Conservation (phyloP, 345 rosid species). For the Eutrema japonicum region DNA sequence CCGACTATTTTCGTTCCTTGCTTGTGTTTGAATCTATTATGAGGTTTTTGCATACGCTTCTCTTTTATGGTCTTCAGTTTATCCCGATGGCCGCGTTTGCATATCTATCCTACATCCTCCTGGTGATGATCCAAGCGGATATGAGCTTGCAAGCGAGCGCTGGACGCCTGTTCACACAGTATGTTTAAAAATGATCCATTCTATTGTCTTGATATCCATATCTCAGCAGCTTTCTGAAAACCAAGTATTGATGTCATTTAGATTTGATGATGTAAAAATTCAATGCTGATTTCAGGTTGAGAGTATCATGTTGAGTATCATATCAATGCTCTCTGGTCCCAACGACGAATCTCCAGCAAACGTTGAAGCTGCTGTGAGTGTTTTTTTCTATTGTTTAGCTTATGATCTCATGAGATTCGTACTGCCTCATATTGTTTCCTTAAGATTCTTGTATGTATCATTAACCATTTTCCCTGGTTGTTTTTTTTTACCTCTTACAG, state of each 20-base stretch:
- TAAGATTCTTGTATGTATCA: neutral
- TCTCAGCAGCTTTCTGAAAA: neutral
- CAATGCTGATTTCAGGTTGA: conserved; percentile 60
- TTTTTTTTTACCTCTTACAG: conserved; percentile 38
- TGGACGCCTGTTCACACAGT: conserved; percentile 56
- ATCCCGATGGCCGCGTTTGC: conserved; percentile 55
- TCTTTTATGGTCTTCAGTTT: conserved; percentile 37
- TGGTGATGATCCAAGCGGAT: conserved; percentile 64
- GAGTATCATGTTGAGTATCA: conserved; percentile 82
- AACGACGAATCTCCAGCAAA: conserved; percentile 93
- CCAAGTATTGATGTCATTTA: neutral
- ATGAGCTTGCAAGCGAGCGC: conserved; percentile 61
- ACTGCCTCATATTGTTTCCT: neutral
- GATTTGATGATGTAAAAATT: neutral
- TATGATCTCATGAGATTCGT: neutral
- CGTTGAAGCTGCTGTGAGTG: conserved; percentile 80
- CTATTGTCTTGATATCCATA: neutral
- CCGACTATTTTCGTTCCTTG: neutral
- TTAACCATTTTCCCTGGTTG: neutral
- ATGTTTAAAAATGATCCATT: neutral
- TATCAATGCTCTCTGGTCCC: conserved; percentile 88
- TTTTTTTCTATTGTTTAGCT: conserved; percentile 28
- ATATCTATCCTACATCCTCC: conserved; percentile 66
- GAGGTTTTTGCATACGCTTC: neutral
- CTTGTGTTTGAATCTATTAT: neutral